Conservation (phyloP, 768 basidiomycete genomes). For the Russula foetens region DNA sequence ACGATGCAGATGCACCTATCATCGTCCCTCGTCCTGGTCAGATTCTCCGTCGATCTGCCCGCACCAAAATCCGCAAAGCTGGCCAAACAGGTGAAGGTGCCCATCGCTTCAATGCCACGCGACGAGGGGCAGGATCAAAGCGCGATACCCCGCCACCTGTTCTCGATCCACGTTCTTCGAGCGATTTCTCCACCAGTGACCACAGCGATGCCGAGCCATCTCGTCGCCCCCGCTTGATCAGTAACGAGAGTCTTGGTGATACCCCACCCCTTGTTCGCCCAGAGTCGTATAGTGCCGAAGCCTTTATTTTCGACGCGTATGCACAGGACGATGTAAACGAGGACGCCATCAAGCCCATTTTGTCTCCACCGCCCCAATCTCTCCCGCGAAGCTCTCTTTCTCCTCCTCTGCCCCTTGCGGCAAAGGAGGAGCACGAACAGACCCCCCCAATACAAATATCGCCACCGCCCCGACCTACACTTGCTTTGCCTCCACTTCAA, state of each 20-base stretch:
- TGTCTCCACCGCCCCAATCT: slow-evolving; percentile 1
- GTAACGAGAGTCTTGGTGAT: slow-evolving; percentile 39
- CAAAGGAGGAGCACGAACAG: not conserved
- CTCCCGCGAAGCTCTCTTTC: slow-evolving; percentile 15
- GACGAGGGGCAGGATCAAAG: slow-evolving; percentile 33
- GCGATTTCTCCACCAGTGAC: slow-evolving; percentile 50
- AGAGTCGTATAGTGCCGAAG: slow-evolving; percentile 75
- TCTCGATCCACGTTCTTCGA: slow-evolving; percentile 45
- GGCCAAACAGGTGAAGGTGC: slow-evolving; percentile 70
- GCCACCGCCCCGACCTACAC: not conserved
- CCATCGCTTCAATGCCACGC: slow-evolving; percentile 60
- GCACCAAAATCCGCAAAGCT: slow-evolving; percentile 92
- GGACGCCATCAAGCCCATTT: not conserved
- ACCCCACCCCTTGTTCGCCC: slow-evolving; percentile 33
- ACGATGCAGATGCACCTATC: slow-evolving; percentile 86
- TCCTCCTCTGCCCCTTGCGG: not conserved
- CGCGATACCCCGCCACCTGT: not conserved
- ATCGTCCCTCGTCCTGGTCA: slow-evolving; percentile 83
- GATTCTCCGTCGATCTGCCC: slow-evolving; percentile 83
- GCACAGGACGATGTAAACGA: slow-evolving; percentile 47
- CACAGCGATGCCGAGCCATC: slow-evolving; percentile 30
- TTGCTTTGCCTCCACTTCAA: slow-evolving; percentile 7
- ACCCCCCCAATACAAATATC: not conserved
- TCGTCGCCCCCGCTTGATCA: slow-evolving; percentile 33
- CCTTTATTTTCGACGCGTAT: slow-evolving; percentile 81